Evolutionary conservation across 2,329 filamentous ascomycete species (phyloP), one percentile per base, ranked within the genome.

Genomic region (Neofusicoccum umdonicola): DNA sequence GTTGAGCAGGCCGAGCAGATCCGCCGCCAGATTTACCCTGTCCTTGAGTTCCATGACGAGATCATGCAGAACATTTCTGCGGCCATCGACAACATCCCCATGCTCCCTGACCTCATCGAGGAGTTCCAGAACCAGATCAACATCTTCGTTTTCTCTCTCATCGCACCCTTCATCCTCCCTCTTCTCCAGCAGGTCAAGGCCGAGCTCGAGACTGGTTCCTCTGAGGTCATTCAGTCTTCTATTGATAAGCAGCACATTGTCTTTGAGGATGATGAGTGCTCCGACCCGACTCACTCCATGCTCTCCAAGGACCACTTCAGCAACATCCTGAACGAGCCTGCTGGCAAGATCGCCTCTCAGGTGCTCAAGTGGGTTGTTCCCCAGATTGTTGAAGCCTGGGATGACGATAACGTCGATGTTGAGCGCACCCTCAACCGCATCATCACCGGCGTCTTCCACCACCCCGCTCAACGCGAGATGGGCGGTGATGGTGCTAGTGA

Each of bases 291-390:
- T 1, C 93, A 97, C 80, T 96, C 92, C 19, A 97, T 97, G 93
- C 82, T 97, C 61, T 93, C 92, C 66, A 97, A 97, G 81, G 93
- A 97, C 72, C 93, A 97, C 78, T 97, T 97, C 77, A 91, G 90
- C 68, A 96, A 96, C 73, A 83, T 90, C 37, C 84, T 97, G 66
- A 97, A 97, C 75, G 93, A 97, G 74, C 86, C 93, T 48, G 93
- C 92, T 51, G 93, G 93, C 64, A 90, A 89, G 71, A 87, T 93
- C 66, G 92, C 93, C 31, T 90, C 89, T 68, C 86, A 88, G 71
- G 87, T 93, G 54, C 82, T 97, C 48, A 86, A 85, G 65, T 97
- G 93, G 92, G 89, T 89, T 22, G 92, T 97, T 13, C 94, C 94
- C 8, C 92, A 96, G 76, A 81, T 97, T 67, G 95, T 97, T 81